Evolutionary conservation across 192 early-diverging fungal species (phyloP).

Genomic region (Backusella australiensis): DNA sequence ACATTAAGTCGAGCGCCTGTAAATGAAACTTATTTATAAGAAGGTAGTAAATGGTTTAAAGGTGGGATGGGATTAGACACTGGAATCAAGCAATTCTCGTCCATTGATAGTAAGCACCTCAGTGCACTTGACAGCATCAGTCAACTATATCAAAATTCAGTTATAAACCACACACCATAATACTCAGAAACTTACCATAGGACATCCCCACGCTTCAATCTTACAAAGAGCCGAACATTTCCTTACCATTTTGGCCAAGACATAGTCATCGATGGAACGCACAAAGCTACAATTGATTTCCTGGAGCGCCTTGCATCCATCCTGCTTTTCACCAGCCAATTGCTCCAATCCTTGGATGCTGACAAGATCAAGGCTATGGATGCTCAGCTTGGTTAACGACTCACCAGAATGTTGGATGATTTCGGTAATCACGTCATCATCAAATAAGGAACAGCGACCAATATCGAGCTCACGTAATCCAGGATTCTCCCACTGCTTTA

Average conservation of each 20-base stretch:
- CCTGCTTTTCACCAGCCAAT: conserved; percentile 35
- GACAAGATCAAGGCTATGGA: conserved; percentile 75
- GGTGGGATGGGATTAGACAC: not conserved
- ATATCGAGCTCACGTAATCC: conserved; percentile 57
- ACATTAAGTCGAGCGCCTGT: too few relatives aligned
- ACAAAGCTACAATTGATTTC: conserved; percentile 75
- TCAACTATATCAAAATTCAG: not conserved
- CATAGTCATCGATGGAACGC: conserved; percentile 68
- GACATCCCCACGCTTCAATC: conserved; percentile 76
- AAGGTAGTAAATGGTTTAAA: too few relatives aligned
- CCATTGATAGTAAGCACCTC: not conserved
- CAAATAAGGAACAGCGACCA: conserved; percentile 61
- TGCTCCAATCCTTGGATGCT: conserved; percentile 51
- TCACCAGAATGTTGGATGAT: conserved; percentile 58
- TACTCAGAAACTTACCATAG: conserved; percentile 18
- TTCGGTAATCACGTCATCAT: conserved; percentile 56
- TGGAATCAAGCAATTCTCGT: not conserved
- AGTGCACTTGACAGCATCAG: not conserved
- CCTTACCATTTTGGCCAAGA: conserved; percentile 57
- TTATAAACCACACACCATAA: not conserved
- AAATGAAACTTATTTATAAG: too few relatives aligned
- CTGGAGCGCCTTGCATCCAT: conserved; percentile 43
- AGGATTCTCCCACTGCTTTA: conserved; percentile 35
- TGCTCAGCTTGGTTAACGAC: conserved; percentile 50
- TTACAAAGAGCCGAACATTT: conserved; percentile 45